Evolutionary conservation across 352 stramenopile genomes (phyloP).

Genomic region (Phytophthora uliginosa): DNA sequence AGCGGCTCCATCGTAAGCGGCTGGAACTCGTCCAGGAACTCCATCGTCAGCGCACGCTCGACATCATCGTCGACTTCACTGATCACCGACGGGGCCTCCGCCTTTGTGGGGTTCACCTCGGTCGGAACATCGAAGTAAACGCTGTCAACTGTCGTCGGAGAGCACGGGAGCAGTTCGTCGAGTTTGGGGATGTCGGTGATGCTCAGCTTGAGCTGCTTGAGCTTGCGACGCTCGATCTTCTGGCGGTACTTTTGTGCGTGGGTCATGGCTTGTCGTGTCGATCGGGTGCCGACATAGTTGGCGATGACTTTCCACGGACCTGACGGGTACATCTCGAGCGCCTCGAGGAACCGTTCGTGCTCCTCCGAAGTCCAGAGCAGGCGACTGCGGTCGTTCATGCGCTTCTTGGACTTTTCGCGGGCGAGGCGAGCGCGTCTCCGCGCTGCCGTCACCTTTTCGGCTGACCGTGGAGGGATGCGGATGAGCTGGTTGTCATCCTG

Average conservation of each 20-base stretch:
- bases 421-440: conserved; percentile 25
- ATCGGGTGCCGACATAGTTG: conserved; percentile 43
- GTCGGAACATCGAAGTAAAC: conserved; percentile 14
- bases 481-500: conserved; percentile 42
- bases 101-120: background rate
- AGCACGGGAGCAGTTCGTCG: conserved; percentile 21
- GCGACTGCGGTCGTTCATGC: conserved; percentile 28
- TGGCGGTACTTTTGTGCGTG: conserved; percentile 56
- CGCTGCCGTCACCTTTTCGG: conserved; percentile 26
- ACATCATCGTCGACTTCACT: conserved; percentile 17
- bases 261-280: conserved; percentile 51
- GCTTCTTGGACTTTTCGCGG: conserved; percentile 40
- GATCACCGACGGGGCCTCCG: background rate
- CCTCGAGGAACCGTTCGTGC: conserved; percentile 59
- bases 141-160: conserved; percentile 22
- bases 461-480: conserved; percentile 34
- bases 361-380: conserved; percentile 45
- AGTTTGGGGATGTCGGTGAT: conserved; percentile 6
- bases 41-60: conserved; percentile 32
- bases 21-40: conserved; percentile 45
- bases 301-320: conserved; percentile 55
- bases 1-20: conserved; percentile 33
- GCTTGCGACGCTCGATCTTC: conserved; percentile 43
- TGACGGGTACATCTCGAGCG: conserved; percentile 46
- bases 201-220: conserved; percentile 31